phyloP scores from a whole-genome alignment of 1,139 yeast species.

The Candida albicans region DNA sequence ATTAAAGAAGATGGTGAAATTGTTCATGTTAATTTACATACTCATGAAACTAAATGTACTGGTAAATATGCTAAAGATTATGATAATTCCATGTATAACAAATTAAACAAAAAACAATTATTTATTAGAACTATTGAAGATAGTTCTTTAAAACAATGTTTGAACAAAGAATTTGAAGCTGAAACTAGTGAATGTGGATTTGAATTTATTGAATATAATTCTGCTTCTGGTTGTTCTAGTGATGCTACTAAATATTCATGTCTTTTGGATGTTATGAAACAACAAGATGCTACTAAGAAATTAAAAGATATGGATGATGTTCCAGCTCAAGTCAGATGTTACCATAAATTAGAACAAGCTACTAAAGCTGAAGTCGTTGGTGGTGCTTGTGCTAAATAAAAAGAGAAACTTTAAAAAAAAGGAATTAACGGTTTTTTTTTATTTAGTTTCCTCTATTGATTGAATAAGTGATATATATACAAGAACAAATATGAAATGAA shows the following conservation, averaged over 20 bases:
- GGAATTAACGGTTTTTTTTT: background rate
- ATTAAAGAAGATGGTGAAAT: constrained; percentile 16
- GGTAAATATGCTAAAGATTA: constrained; percentile 15
- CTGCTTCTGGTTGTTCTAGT: constrained; percentile 14
- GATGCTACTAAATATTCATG: constrained; percentile 16
- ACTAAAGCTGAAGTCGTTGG: constrained; percentile 10
- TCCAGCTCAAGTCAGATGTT: constrained; percentile 20
- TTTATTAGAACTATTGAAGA: constrained; percentile 16
- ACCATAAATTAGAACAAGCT: constrained; percentile 13
- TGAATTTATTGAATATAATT: constrained; percentile 15
- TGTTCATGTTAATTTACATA: constrained; percentile 15
- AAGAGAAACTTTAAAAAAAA: background rate
- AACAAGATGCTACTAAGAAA: constrained; percentile 16
- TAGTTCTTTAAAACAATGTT: constrained; percentile 12
- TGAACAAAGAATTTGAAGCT: constrained; percentile 13
- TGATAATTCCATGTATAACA: constrained; percentile 15
- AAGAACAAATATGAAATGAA: too few relatives aligned
- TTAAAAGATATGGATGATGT: constrained; percentile 16
- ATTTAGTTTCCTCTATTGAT: constrained; percentile 3
- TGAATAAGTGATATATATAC: too few relatives aligned
- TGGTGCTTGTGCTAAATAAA: constrained; percentile 17
- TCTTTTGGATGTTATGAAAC: constrained; percentile 17
- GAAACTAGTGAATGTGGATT: constrained; percentile 17
- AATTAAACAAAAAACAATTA: constrained; percentile 10
- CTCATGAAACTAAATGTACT: constrained; percentile 14